Percentiles rank a stretch among this genome's conserved stretches.
Evolutionary conservation across 139 green algal genomes (phyloP).

Genomic region (Choricystis sp.): DNA sequence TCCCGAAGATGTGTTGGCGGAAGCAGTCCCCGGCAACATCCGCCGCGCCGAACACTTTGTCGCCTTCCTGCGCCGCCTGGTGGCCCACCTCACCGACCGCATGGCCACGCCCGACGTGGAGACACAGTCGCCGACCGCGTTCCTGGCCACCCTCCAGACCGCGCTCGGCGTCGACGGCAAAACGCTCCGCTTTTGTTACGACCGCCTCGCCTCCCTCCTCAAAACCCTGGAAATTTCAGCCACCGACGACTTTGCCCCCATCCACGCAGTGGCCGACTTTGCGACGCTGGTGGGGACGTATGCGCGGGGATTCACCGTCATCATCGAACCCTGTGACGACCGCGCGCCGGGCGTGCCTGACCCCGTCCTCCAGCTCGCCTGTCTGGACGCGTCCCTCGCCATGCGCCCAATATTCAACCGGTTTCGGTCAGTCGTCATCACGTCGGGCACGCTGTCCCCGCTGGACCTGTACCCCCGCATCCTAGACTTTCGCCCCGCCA

Average conservation of each 20-base stretch:
- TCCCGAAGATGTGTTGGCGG: conserved; percentile 69
- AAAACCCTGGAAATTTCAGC: conserved; percentile 91
- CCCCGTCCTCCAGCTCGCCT: conserved; percentile 85
- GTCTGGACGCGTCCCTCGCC: conserved; percentile 88
- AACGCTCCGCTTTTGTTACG: conserved; percentile 88
- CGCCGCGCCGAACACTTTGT: conserved; percentile 91
- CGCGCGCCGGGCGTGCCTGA: conserved; percentile 79
- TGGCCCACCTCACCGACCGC: conserved; percentile 61
- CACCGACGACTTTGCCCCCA: conserved; percentile 77
- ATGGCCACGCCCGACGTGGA: conserved; percentile 44
- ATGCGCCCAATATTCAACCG: conserved; percentile 86
- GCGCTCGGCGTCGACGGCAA: conserved; percentile 24
- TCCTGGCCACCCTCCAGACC: conserved; percentile 53
- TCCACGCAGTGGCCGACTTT: conserved; percentile 91
- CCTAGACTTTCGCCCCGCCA: conserved; percentile 89
- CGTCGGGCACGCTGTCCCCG: conserved; percentile 83
- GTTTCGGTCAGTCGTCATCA: conserved; percentile 93
- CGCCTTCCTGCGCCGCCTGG: conserved; percentile 83
- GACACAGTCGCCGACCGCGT: conserved; percentile 54
- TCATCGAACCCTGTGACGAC: conserved; percentile 96
- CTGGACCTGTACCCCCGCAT: conserved; percentile 95
- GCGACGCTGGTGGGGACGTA: conserved; percentile 93
- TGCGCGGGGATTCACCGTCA: conserved; percentile 84
- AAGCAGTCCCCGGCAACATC: conserved; percentile 87
- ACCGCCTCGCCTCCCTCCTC: conserved; percentile 79